Percentiles rank a stretch among this genome's conserved stretches.
Conservation (phyloP, 2,329 filamentous ascomycete genomes). For the Clarireedia homoeocarpa region DNA sequence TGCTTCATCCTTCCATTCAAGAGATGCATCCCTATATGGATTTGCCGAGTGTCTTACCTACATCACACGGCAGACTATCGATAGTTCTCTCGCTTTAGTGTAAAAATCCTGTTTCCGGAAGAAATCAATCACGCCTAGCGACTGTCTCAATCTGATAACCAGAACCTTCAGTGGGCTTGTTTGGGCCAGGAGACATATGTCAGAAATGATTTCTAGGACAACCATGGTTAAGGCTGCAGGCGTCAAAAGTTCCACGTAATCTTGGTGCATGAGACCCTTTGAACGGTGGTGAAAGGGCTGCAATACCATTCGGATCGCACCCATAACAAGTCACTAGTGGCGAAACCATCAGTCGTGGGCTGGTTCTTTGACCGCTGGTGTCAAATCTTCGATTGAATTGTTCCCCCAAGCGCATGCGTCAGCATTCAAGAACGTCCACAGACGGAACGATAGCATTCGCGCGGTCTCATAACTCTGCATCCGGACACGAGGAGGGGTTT, state of each 20-base stretch:
- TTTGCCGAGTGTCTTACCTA: not conserved
- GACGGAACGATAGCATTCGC: not conserved
- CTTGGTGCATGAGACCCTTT: not conserved
- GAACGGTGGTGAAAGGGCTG: not conserved
- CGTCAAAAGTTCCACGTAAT: conserved; percentile 1
- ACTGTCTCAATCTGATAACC: conserved; percentile 1
- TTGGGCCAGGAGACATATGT: not conserved
- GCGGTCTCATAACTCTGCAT: not conserved
- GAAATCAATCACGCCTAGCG: not conserved
- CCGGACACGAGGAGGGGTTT: not conserved
- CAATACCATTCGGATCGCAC: not conserved
- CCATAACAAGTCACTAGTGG: not conserved
- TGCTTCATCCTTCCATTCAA: too few species aligned
- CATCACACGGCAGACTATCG: not conserved
- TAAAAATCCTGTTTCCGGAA: not conserved
- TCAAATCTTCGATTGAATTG: not conserved
- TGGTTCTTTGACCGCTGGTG: not conserved
- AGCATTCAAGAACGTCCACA: not conserved
- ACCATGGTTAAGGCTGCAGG: not conserved
- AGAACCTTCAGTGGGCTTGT: not conserved
- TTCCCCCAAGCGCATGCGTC: not conserved
- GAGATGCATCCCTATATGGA: not conserved
- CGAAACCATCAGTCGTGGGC: not conserved
- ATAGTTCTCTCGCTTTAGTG: too few species aligned
- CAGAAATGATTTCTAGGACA: not conserved